Percentiles rank a stretch among this genome's conserved stretches.
Conservation (phyloP, 139 green algal genomes). For the Parachlorella kessleri region DNA sequence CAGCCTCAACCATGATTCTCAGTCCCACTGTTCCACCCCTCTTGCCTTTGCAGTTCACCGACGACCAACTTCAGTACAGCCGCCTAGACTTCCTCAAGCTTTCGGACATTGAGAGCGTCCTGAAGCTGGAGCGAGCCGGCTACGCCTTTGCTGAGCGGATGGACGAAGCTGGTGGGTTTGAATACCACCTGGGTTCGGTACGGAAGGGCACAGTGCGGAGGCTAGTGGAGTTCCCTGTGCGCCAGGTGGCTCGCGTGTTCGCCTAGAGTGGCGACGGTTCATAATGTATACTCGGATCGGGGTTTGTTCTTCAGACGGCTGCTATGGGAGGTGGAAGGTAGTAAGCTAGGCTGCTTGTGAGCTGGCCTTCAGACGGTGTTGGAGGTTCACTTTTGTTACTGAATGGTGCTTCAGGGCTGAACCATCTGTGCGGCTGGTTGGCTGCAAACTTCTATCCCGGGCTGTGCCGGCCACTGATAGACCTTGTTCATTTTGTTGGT, state of each 20-base stretch:
- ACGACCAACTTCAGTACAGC: slow-evolving; percentile 41
- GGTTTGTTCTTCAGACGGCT: too few species aligned
- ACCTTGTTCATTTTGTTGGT: too few species aligned
- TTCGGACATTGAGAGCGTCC: slow-evolving; percentile 31
- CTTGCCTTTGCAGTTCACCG: slow-evolving; percentile 34
- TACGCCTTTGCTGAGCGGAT: slow-evolving; percentile 42
- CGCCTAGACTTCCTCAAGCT: slow-evolving; percentile 62
- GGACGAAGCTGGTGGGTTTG: slow-evolving; percentile 33
- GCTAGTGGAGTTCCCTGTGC: slow-evolving; percentile 16
- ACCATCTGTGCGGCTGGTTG: background rate
- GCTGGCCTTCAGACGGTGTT: background rate
- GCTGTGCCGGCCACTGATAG: too few species aligned
- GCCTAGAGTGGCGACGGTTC: background rate
- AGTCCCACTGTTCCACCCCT: background rate
- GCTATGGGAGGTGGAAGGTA: too few species aligned
- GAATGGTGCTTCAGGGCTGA: background rate
- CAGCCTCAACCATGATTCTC: background rate
- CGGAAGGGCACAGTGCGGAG: slow-evolving; percentile 13
- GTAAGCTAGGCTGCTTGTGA: background rate
- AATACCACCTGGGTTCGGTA: slow-evolving; percentile 23
- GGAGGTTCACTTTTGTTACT: background rate
- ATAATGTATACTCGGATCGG: too few species aligned
- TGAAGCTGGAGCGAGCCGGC: slow-evolving; percentile 37
- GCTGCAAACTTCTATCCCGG: too few species aligned
- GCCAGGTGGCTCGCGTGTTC: slow-evolving; percentile 1